A percentile compares a stretch with the other conserved stretches of the same genome.
Conservation (phyloP, 2,329 filamentous ascomycete genomes). For the Diaporthe citri region DNA sequence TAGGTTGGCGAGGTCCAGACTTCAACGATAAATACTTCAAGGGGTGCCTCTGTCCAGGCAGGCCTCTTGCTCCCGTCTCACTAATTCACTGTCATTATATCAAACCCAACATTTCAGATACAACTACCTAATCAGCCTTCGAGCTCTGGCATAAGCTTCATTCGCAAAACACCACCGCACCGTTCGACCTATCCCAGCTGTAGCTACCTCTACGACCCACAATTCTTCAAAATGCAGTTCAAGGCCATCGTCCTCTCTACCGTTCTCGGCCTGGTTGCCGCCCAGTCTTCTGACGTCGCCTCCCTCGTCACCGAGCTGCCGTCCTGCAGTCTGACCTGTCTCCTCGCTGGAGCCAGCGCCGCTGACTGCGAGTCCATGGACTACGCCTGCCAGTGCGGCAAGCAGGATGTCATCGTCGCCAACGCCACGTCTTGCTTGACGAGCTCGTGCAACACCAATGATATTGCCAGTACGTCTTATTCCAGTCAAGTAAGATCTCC, state of each 20-base stretch:
- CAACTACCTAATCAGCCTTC: constrained; percentile 5
- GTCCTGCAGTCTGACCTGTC: constrained; percentile 35
- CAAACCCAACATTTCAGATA: neutral
- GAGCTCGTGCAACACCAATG: constrained; percentile 29
- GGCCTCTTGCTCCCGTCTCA: neutral
- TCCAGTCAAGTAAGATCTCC: too few relatives aligned
- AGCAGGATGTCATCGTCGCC: constrained; percentile 29
- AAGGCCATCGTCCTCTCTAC: constrained; percentile 36
- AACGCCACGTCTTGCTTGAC: constrained; percentile 32
- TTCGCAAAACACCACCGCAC: neutral
- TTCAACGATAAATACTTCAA: constrained; percentile 15
- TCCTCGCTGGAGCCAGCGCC: constrained; percentile 31
- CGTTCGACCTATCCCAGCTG: constrained; percentile 10
- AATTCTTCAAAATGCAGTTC: constrained; percentile 38
- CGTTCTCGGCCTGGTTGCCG: constrained; percentile 35
- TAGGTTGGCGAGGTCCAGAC: constrained; percentile 17
- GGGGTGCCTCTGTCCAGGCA: neutral
- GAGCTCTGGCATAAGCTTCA: constrained; percentile 1
- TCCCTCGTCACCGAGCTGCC: constrained; percentile 37
- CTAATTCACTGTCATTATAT: constrained; percentile 24
- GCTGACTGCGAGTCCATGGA: constrained; percentile 35
- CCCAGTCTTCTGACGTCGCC: constrained; percentile 32
- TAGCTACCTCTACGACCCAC: constrained; percentile 34
- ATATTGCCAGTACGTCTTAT: constrained; percentile 36
- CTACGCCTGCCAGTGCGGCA: constrained; percentile 37